These are phyloP conservation scores for Adansonia digitata DNA, from an alignment of 345 rosid genomes.

Conservation along the genomic window DNA sequence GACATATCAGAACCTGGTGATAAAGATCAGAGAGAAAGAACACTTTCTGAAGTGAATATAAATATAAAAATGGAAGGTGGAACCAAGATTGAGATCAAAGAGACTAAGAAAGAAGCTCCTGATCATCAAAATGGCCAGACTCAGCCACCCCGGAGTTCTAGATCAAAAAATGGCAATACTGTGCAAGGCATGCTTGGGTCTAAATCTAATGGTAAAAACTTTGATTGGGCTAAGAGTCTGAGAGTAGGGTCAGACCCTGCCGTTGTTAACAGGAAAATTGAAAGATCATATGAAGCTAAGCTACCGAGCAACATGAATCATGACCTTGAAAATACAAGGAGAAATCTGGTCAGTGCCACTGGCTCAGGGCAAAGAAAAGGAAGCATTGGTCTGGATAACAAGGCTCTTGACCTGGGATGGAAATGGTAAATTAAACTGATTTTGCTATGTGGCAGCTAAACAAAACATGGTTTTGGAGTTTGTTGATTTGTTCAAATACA, in stretches of 20 bases:
- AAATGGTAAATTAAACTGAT: slow-evolving; percentile 28
- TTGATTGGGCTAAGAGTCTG: slow-evolving; percentile 48
- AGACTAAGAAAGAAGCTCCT: slow-evolving; percentile 40
- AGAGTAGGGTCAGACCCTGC: slow-evolving; percentile 26
- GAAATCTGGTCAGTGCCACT: slow-evolving; percentile 3
- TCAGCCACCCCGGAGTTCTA: slow-evolving; percentile 9
- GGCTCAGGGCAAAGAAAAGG: slow-evolving; percentile 5
- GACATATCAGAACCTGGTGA: slow-evolving; percentile 11
- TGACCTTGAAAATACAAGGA: slow-evolving; percentile 11
- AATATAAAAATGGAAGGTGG: slow-evolving; percentile 67
- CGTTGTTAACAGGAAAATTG: slow-evolving; percentile 14
- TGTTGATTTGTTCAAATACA: background rate
- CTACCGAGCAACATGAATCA: background rate
- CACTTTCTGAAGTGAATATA: slow-evolving; percentile 49
- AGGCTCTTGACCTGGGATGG: slow-evolving; percentile 35
- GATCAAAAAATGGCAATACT: background rate
- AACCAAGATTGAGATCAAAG: slow-evolving; percentile 60
- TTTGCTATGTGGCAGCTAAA: background rate
- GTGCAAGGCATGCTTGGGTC: background rate
- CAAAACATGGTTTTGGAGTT: slow-evolving; percentile 3
- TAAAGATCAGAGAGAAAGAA: slow-evolving; percentile 23
- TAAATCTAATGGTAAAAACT: slow-evolving; percentile 18
- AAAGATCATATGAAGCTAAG: slow-evolving; percentile 17
- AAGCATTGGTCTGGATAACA: slow-evolving; percentile 1
- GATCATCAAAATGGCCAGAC: background rate